These are phyloP conservation scores for Tirmania nivea DNA, from an alignment of 495 filamentous ascomycete genomes.

Conservation along the genomic window DNA sequence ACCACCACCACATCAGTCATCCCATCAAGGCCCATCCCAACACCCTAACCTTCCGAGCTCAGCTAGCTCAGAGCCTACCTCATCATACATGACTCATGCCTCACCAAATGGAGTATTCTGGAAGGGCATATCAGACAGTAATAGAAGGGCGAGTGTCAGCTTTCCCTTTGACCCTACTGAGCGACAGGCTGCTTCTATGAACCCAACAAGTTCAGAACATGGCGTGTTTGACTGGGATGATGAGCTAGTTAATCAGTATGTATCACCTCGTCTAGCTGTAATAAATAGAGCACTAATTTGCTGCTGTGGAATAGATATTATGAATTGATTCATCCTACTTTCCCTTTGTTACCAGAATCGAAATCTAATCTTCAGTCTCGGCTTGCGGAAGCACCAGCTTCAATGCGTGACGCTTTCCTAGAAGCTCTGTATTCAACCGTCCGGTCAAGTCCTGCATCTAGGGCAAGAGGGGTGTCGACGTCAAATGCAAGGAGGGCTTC, in stretches of 20 bases:
- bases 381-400: slow-evolving; percentile 35
- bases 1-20: slow-evolving; percentile 1
- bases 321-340: slow-evolving; percentile 44
- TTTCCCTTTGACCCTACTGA: slow-evolving; percentile 16
- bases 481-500: slow-evolving; percentile 26
- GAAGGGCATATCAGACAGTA: slow-evolving; percentile 16
- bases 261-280: neutral
- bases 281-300: neutral
- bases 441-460: slow-evolving; percentile 31
- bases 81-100: slow-evolving; percentile 7
- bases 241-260: slow-evolving; percentile 17
- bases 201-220: slow-evolving; percentile 9
- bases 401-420: slow-evolving; percentile 48
- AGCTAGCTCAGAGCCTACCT: neutral
- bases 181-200: slow-evolving; percentile 9
- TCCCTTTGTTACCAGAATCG: slow-evolving; percentile 50
- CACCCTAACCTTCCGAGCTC: neutral
- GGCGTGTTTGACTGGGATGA: slow-evolving; percentile 20
- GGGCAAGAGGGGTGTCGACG: slow-evolving; percentile 20
- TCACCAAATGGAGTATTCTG: slow-evolving; percentile 16
- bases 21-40: neutral
- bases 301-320: slow-evolving; percentile 35
- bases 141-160: slow-evolving; percentile 15
- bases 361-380: slow-evolving; percentile 39
- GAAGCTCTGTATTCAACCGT: slow-evolving; percentile 42